Base-by-base conservation (phyloP, 495 filamentous ascomycete genomes). In the Penicillium nucicola region DNA sequence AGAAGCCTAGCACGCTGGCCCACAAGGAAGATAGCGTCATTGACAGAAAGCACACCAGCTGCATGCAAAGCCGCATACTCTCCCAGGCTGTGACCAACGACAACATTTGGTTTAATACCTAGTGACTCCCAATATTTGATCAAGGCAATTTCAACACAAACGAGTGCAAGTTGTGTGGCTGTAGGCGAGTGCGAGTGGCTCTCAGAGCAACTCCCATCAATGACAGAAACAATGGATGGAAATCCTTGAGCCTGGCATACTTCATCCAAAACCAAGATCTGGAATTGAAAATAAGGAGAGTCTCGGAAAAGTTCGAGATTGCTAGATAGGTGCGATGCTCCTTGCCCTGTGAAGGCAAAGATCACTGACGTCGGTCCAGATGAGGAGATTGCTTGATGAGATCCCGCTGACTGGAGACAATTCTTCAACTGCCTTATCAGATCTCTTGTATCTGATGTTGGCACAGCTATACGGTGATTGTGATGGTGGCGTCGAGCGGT, bases 41-140 rank as follows among this genome's bases (percentile, higher is more conserved):
- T 81, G 20, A 80, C 83, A 13, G 86, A 87, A 1, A 96, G 68
- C 8, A 93, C 86, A 20, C 88, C 90, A 7, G 88, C 82, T 18
- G 84, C 81, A 51, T 88, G 74, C 1, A 95, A 73, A n/a, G 90
- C 90, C 31, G 88, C 88, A 66, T 92, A 93, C 64, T 95, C 90
- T 42, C 90, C 90, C 9, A 84, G 56, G 61, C 88, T 92, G 70
- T 95, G 90, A 33, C 90, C 90, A 34, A 93, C 69, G 1, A 93
- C 87, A 18, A 79, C 83, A 47, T 75, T 73, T 5, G 89, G 88
- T 30, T 72, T 79, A 51, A 92, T 71, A 32, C 88, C 90, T 75
- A 85, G 86, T 1, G 85, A 83, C 8, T 52, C 62, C 90, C 89
- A 93, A 35, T 88, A 76, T 15, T 77, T 77, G 5, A 85, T 83